Conservation (phyloP, 2,329 filamentous ascomycete species). For the Ilyonectria destructans region DNA sequence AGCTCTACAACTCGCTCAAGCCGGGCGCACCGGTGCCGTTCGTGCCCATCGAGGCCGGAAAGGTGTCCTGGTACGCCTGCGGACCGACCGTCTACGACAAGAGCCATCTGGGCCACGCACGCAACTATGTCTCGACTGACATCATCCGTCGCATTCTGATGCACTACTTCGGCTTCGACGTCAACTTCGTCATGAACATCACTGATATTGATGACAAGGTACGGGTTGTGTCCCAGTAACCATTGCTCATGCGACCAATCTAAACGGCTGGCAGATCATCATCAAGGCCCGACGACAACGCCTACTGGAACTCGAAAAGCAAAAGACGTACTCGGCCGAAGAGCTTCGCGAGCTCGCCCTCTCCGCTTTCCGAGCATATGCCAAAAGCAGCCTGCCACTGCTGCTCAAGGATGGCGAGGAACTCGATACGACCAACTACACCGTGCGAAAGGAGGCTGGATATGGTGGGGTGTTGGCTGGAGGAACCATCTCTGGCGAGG, state of each 20-base stretch:
- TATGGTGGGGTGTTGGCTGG: constrained; percentile 72
- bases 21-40: constrained; percentile 82
- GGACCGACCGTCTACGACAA: constrained; percentile 91
- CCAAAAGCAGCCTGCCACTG: constrained; percentile 69
- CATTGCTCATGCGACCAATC: constrained; percentile 27
- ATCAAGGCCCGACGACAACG: constrained; percentile 82
- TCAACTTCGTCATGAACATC: constrained; percentile 94
- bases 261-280: constrained; percentile 64
- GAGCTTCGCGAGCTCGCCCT: constrained; percentile 65
- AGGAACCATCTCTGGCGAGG: constrained; percentile 70
- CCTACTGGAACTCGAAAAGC: constrained; percentile 83
- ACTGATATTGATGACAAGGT: constrained; percentile 88
- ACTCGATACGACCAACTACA: constrained; percentile 68
- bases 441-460: constrained; percentile 63
- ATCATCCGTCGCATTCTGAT: constrained; percentile 87
- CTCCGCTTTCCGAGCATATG: constrained; percentile 71
- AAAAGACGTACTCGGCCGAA: constrained; percentile 72
- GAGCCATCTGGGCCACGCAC: constrained; percentile 85
- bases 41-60: constrained; percentile 78
- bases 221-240: constrained; percentile 31
- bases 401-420: constrained; percentile 61
- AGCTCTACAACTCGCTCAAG: constrained; percentile 85
- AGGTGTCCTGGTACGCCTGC: constrained; percentile 90
- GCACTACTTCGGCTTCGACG: constrained; percentile 87
- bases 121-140: constrained; percentile 93